Base-by-base conservation (phyloP, 139 green algal species). In the Astrephomene gubernaculifera region DNA sequence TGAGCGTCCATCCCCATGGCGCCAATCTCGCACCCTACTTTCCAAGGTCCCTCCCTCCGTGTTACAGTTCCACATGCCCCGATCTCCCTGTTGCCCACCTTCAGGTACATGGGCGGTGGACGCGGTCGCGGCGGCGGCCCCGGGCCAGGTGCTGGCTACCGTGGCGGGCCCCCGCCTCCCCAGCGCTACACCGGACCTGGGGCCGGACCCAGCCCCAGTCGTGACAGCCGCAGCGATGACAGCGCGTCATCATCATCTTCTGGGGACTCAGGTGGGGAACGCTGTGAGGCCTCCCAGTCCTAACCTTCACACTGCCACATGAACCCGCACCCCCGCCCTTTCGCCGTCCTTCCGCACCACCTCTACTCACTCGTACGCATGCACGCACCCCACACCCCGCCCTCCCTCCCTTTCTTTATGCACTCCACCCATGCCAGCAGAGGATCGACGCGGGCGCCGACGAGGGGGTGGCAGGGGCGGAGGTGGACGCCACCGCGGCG, bases 201-300 rank as follows among this genome's bases (percentile, higher is more conserved):
- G 43, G 70, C 43, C 10, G 7, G 27, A 4, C 39, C 39, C n/a
- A 63, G 70, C 43, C 43, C 41, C 17, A 25, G 43, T 43, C 72
- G 72, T 31, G 72, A 80, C 54, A 54, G 44, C 49, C 72, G 45
- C 72, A 80, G 72, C 33, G 72, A 80, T 7, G 72, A 68, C 72
- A 80, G 72, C 72, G 72, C 49, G 4, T 68, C 49, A 12, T 52
- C 49, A 1, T 80, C 72, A 2, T 68, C 72, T 5, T 80, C 72
- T 49, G 72, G 72, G 2, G 72, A 80, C 1, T 65, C 49, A 6
- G 72, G 72, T 80, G 72, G 41, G 63, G 31, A 17, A 31, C 27
- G 60, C 2, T 9, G 60, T 38, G 60, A 17, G 49, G 49, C 49
- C 49, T 25, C 14, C 49, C 12, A 17, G 49, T 17, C 49, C 14